These are phyloP conservation scores for bread wheat (Triticum aestivum) DNA, from an alignment of 176 grass and related monocot genomes.

Conservation along the genomic window DNA sequence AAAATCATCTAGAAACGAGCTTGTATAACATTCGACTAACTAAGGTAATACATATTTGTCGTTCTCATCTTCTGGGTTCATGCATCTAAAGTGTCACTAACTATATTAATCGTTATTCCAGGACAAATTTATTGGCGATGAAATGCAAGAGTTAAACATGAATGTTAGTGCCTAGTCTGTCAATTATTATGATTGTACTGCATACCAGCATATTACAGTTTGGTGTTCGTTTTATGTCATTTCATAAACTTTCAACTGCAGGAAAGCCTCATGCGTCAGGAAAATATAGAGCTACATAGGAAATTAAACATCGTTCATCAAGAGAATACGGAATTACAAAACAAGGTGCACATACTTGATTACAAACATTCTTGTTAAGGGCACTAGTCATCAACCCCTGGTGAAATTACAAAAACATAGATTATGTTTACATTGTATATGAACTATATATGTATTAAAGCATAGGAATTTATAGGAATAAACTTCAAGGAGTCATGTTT, in stretches of 20 bases:
- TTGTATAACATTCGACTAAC: background rate
- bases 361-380: too few relatives aligned
- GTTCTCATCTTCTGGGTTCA: background rate
- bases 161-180: background rate
- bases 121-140: background rate
- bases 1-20: slow-evolving; percentile 5
- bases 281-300: background rate
- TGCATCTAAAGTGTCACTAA: background rate
- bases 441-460: too few relatives aligned
- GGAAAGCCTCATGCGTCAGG: background rate
- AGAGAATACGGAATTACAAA: background rate
- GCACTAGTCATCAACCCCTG: too few relatives aligned
- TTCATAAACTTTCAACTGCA: background rate
- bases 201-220: background rate
- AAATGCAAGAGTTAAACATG: background rate
- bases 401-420: too few relatives aligned
- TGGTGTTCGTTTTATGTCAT: background rate
- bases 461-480: too few relatives aligned
- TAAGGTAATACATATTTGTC: background rate
- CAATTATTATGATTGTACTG: background rate
- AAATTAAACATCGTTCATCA: background rate
- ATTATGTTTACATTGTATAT: too few relatives aligned
- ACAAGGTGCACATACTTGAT: background rate
- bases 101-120: background rate
- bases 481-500: too few relatives aligned